phyloP scores from a whole-genome alignment of 2,329 filamentous ascomycete genomes.

The Calonectria hawksworthii region DNA sequence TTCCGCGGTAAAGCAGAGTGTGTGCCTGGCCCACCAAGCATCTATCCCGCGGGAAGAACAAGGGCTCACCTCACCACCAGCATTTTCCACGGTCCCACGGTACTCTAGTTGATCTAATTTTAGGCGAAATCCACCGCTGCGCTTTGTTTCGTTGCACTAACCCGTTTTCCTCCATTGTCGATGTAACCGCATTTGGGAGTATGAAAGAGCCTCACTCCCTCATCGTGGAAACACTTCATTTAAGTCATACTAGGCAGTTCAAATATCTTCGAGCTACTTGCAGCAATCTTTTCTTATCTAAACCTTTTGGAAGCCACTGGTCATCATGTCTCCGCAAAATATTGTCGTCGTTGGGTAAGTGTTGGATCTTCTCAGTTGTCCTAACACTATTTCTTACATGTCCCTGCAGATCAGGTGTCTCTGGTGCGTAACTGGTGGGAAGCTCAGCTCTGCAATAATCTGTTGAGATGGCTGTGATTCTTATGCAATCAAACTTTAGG shows the following conservation, averaged over 20 bases:
- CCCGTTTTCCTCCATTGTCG: neutral
- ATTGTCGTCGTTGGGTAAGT: neutral
- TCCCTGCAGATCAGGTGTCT: neutral
- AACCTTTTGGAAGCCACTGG: no score
- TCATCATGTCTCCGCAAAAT: neutral
- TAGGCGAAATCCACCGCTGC: neutral
- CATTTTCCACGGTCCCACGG: neutral
- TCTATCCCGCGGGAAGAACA: neutral
- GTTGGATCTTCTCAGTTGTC: neutral
- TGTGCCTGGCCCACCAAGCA: neutral
- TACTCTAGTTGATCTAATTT: neutral
- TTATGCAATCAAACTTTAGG: neutral
- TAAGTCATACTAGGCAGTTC: fast-evolving
- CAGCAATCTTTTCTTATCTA: neutral
- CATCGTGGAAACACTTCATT: neutral
- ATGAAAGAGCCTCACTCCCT: neutral
- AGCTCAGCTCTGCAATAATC: neutral
- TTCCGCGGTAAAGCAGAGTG: neutral
- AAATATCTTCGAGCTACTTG: neutral
- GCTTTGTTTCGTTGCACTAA: neutral
- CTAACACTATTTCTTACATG: neutral
- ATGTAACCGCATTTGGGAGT: neutral
- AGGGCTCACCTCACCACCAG: neutral
- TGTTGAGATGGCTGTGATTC: neutral
- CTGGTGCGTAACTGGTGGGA: neutral